Evolutionary conservation across 2,329 filamentous ascomycete species (phyloP).

Genomic region (Coniochaeta sp.): DNA sequence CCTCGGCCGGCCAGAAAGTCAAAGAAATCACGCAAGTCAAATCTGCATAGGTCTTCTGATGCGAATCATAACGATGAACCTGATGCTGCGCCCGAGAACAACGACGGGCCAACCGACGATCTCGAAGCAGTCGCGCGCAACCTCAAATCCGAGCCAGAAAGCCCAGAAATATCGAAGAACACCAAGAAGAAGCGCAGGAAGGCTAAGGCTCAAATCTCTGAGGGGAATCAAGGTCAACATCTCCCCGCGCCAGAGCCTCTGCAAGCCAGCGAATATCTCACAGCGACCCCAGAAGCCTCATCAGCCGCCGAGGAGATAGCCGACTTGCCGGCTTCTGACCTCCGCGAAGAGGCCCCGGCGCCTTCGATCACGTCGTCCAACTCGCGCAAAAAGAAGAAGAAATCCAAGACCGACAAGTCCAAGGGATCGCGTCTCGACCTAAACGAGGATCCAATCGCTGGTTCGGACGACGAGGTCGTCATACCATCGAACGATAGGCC

Average conservation of each 20-base stretch:
- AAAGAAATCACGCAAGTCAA: not conserved
- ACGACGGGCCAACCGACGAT: not conserved
- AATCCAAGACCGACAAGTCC: not conserved
- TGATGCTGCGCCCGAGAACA: not conserved
- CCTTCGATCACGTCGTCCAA: not conserved
- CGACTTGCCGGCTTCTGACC: not conserved
- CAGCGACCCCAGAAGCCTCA: not conserved
- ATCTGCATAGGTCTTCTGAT: not conserved
- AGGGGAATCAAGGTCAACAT: not conserved
- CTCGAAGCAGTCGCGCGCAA: not conserved
- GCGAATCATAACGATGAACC: not conserved
- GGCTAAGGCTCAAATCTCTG: not conserved
- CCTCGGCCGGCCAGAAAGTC: not conserved
- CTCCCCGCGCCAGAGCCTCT: not conserved
- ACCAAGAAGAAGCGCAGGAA: constrained; percentile 1
- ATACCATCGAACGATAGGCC: not conserved
- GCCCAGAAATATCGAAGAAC: not conserved
- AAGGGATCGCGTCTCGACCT: not conserved
- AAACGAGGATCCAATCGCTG: constrained; percentile 1
- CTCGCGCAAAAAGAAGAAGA: not conserved
- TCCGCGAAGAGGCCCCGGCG: not conserved
- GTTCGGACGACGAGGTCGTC: not conserved
- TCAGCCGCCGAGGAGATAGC: not conserved
- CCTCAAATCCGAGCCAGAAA: not conserved
- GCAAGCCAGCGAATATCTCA: not conserved